Base-by-base conservation (phyloP, 345 rosid species). In the Pugionium dolabratum region DNA sequence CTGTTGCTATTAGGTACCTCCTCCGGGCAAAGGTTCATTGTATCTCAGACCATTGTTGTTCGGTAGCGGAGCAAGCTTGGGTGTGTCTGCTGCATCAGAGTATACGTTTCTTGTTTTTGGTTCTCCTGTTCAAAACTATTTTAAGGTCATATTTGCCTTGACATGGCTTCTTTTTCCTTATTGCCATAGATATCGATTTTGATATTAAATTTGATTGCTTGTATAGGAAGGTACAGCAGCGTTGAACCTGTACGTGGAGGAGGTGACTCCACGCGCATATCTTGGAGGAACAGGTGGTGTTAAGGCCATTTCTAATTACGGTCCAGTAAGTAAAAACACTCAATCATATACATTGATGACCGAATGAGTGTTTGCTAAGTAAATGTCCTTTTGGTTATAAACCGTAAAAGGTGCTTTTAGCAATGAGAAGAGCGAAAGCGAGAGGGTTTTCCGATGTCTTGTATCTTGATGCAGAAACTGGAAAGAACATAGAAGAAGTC, bases 61-160 rank as follows among this genome's bases (percentile, higher is more conserved):
- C 3, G 98, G 98, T 70, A 85, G 75, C 40, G 98, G 96, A 39
- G 79, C 95, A 58, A 50, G 79, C 30, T 66, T 89, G 73, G 96
- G 96, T 34, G 67, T 91, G 59, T 83, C 82, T 4, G 82, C 96
- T 2, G 91, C 98, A 26, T 71, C 91, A 4, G 96, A 88, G 62
- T 85, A 66, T 78, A 85, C 87, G 6, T 91, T 91, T 66, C 83
- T 88, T 26, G 59, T 83, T 4, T 91, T 71, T 61, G 85, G 89
- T 42, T 88, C 96, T 28, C 94, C 96, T 28, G 98, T 93, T n/a
- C 67, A 81, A 29, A 84, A 79, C 79, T 93, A 90, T 44, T 93
- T 88, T 77, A 90, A 93, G 90, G 97, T 80, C 31, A 37, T 18
- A 18, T 18, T 18, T 18, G 18, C 18, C 18, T 18, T 18, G 18